Evolutionary conservation across 139 green algal species (phyloP), one percentile per base, ranked within the genome.

Genomic region (Auxenochlorella pyrenoidosa): DNA sequence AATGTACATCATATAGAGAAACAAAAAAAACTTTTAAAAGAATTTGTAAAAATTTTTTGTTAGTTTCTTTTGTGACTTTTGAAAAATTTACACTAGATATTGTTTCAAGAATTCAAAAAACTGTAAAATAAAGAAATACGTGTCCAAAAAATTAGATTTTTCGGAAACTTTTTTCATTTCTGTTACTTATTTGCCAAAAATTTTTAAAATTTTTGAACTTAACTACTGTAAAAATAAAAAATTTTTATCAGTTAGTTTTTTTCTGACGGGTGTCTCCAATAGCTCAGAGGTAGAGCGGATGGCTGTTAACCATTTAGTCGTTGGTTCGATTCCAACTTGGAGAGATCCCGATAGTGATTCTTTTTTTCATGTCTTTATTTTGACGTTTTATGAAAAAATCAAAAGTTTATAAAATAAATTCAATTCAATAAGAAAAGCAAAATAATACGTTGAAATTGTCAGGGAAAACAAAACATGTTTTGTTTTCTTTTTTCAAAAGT

Each of bases 261-360:
- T 78, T 78, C 60, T 51, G 43, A 90, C 82, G 77, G 85, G 82
- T 73, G 43, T 94, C 90, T 83, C 83, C 80, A 93, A 89, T 94
- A 94, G 91, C 91, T 94, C 91, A 94, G 91, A 91, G 91, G 91
- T 89, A 94, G 91, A 94, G 91, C 91, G 87, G 76, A 88, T 90
- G 92, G 92, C 92, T 94, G 90, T 93, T 94, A 93, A 94, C 90
- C 90, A 89, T 89, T 79, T 78, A 86, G 90, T 92, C 89, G 92
- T 90, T 91, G 92, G 92, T 94, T 94, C 92, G 91, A 94, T 75
- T 90, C 92, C 92, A 89, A 90, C 92, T 88, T 93, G 81, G 71
- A 87, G 90, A 93, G 90, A 30, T 78, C 44, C 28, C 40, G 15
- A 54, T 71, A n/a, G 43, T 60, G 38, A 47, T 59, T 77, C 5